Evolutionary conservation across 345 rosid genomes (phyloP), one percentile per base, ranked within the genome.

Genomic region (Aquilaria sinensis): DNA sequence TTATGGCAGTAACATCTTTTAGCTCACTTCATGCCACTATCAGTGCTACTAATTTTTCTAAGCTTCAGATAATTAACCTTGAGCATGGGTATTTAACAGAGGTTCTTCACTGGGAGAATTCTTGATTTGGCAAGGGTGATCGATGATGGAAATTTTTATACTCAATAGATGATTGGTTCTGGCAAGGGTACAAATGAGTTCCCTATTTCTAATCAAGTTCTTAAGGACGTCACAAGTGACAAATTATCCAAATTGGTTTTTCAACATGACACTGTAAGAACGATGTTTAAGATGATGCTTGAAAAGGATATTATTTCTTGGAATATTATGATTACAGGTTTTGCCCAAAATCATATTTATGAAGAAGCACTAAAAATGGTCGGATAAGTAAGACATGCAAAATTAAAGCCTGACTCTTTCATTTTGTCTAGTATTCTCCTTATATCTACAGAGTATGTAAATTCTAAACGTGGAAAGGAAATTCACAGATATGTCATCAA

Each of bases 341-440:
- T 75, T 73, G 92, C 76, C 12, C 86, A 81, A 53, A 83, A 75
- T 63, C 92, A 92, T 15, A 71, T 78, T 83, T 72, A 78, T 73
- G 85, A 75, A 65, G 85, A 83, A 61, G 95, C 91, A 58, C 66
- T 92, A 60, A 63, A 37, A 66, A 77, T 87, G 87, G 84, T 85
- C 68, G 77, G 84, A 70, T 74, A 83, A 60, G 85, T 92, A 89
- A 84, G 78, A 58, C 62, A 57, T 47, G 72, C 66, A 30, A 72
- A 75, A 34, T 56, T 87, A 75, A 80, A 72, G 70, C 96, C 92
- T 3, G 98, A 92, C 79, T 66, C 83, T 29, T 92, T 82, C 63
- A 92, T 96, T 53, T 78, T 92, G 78, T 92, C 98, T 0, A 85
- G 76, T 58, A 73, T 89, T 49, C 90, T 92, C 71, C 92, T 88